These are phyloP conservation scores for Alopecurus myosuroides DNA, from an alignment of 176 grass and related monocot species.

Conservation along the genomic window DNA sequence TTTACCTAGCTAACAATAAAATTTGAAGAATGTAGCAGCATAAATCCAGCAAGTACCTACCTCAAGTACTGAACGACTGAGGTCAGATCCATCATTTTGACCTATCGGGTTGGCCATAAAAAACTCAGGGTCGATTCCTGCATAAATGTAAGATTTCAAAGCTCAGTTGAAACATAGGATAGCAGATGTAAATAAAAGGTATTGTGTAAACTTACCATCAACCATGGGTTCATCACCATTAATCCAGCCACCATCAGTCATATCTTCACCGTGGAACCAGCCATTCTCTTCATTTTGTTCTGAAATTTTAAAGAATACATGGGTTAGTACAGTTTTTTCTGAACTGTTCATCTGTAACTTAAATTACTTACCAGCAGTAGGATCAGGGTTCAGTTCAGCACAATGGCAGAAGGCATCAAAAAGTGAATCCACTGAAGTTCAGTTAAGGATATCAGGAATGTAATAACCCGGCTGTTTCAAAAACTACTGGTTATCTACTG, in stretches of 20 bases:
- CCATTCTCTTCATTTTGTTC: constrained; percentile 57
- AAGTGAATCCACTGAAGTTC: constrained; percentile 66
- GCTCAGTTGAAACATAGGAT: neutral
- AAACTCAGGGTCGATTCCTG: constrained; percentile 42
- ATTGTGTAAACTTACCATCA: constrained; percentile 39
- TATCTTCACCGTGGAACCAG: constrained; percentile 49
- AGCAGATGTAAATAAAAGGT: neutral
- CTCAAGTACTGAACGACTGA: constrained; percentile 52
- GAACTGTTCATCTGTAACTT: neutral
- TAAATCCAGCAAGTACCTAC: constrained; percentile 28
- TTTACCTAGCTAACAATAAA: neutral
- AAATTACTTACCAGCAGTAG: constrained; percentile 64
- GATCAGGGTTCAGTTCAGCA: constrained; percentile 93
- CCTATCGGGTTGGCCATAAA: constrained; percentile 53
- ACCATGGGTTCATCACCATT: constrained; percentile 53
- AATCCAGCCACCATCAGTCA: constrained; percentile 45
- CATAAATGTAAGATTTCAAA: constrained; percentile 8
- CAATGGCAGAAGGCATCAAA: constrained; percentile 87
- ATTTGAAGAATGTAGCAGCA: neutral
- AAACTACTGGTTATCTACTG: neutral
- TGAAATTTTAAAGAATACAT: constrained; percentile 32
- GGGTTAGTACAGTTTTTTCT: neutral
- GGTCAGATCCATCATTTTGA: constrained; percentile 63
- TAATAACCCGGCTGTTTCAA: neutral
- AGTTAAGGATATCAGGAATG: constrained; percentile 34